Evolutionary conservation across 192 early-diverging fungal genomes (phyloP).

Genomic region (Coemansia sp.): DNA sequence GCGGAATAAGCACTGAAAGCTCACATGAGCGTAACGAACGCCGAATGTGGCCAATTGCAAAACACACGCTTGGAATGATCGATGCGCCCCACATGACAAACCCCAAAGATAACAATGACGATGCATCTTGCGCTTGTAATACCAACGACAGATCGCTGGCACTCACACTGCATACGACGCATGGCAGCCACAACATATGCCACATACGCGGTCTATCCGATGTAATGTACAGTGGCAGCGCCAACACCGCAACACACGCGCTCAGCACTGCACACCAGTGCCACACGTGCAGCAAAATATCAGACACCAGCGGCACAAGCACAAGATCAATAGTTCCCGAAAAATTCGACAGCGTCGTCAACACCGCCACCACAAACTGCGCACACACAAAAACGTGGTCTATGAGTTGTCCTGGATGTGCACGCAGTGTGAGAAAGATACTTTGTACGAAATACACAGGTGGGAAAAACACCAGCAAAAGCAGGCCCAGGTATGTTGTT

Average conservation of each 20-base stretch:
- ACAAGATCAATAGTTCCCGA: conserved; percentile 36
- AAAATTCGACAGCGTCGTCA: conserved; percentile 18
- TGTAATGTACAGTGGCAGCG: not conserved
- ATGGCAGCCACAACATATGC: conserved; percentile 24
- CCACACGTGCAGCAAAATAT: conserved; percentile 22
- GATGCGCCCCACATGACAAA: conserved; percentile 31
- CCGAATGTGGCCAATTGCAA: conserved; percentile 16
- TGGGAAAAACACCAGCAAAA: conserved; percentile 8
- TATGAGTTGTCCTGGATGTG: not conserved
- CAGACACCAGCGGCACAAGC: conserved; percentile 25
- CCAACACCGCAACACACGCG: not conserved
- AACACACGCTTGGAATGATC: conserved; percentile 15
- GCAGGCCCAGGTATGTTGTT: conserved; percentile 4
- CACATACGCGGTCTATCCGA: not conserved
- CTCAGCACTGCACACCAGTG: conserved; percentile 12
- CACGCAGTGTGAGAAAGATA: not conserved
- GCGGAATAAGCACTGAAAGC: conserved; percentile 9
- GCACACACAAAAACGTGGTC: conserved; percentile 1
- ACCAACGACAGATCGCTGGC: conserved; percentile 31
- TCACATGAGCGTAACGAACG: not conserved
- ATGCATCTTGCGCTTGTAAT: conserved; percentile 9
- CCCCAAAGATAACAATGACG: conserved; percentile 12
- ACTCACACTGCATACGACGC: conserved; percentile 6
- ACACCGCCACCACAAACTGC: conserved; percentile 10
- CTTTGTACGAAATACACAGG: conserved; percentile 2